Percentiles rank a stretch among this genome's conserved stretches.
Evolutionary conservation across 1,139 yeast genomes (phyloP).

Genomic region (Debaryomyces coudertii): DNA sequence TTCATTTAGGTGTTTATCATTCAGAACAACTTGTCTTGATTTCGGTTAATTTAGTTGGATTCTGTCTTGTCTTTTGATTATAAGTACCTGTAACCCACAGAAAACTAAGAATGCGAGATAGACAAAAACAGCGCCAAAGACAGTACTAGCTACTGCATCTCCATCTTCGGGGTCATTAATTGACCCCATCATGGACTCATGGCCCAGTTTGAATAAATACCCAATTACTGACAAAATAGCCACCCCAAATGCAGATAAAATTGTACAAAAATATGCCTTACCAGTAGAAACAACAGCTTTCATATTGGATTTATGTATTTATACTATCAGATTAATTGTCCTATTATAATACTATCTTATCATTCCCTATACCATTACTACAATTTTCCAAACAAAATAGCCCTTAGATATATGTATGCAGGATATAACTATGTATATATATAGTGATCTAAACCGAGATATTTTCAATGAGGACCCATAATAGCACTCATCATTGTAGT

Average conservation of each 20-base stretch:
- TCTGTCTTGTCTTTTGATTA: conserved; percentile 63
- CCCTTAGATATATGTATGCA: conserved; percentile 2
- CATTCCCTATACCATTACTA: conserved; percentile 3
- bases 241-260: conserved; percentile 87
- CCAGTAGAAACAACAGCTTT: conserved; percentile 54
- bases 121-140: conserved; percentile 86
- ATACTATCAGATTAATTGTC: not conserved
- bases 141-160: conserved; percentile 87
- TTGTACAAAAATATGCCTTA: conserved; percentile 94
- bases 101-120: conserved; percentile 78
- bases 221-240: conserved; percentile 86
- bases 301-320: conserved; percentile 20
- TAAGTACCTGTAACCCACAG: conserved; percentile 81
- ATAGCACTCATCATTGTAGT: not conserved
- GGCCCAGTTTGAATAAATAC: conserved; percentile 73
- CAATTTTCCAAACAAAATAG: conserved; percentile 5
- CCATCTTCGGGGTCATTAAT: conserved; percentile 91
- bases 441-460: not conserved
- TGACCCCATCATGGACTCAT: conserved; percentile 93
- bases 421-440: not conserved
- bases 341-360: not conserved
- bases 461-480: not conserved
- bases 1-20: not conserved
- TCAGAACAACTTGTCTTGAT: not conserved
- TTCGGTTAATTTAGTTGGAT: conserved; percentile 38